Conservation (phyloP, 345 rosid species). For the Eucalyptus lansdowneana region DNA sequence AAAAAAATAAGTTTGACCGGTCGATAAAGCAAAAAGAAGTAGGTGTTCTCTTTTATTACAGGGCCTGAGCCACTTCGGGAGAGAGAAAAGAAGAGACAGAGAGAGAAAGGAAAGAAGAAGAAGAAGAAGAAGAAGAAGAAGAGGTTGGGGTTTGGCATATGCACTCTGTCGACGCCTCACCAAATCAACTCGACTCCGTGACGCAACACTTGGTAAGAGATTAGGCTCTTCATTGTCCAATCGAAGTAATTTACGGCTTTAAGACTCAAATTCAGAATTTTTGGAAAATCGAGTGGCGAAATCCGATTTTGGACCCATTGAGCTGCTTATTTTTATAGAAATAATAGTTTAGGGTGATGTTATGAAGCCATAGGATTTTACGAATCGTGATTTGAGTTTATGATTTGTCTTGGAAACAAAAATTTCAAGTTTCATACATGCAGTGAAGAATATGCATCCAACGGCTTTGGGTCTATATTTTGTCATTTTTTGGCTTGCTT, state of each 20-base stretch:
- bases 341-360: too few species aligned
- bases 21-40: too few species aligned
- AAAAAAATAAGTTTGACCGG: too few species aligned
- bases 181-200: fast-evolving
- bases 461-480: fast-evolving
- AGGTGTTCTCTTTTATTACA: too few species aligned
- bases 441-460: fast-evolving
- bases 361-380: fast-evolving
- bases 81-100: too few species aligned
- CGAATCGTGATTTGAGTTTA: fast-evolving
- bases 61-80: too few species aligned
- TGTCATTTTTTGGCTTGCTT: fast-evolving
- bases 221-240: fast-evolving
- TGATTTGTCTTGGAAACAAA: fast-evolving
- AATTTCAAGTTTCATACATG: fast-evolving
- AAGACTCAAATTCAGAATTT: fast-evolving
- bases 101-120: too few species aligned
- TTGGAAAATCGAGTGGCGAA: fast-evolving
- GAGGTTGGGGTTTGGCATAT: too few species aligned
- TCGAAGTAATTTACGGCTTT: too few species aligned
- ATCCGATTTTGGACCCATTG: fast-evolving
- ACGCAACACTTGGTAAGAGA: fast-evolving
- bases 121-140: too few species aligned
- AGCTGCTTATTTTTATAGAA: fast-evolving
- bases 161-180: fast-evolving